Base-by-base conservation (phyloP, 2,329 filamentous ascomycete species). In the Aspergillus latus region DNA sequence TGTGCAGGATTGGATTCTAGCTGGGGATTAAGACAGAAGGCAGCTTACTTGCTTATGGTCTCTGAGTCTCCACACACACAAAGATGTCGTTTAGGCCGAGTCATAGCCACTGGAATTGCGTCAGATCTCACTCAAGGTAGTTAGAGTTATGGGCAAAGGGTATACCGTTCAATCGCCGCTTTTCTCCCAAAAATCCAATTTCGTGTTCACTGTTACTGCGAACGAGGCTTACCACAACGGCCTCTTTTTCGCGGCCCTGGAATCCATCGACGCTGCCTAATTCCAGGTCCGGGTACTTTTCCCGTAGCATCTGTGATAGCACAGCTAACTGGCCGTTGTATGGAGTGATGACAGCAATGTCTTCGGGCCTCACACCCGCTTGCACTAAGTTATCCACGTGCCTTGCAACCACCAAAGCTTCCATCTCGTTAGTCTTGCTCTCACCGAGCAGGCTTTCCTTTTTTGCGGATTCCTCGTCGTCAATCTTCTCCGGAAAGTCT, bases 181-280 rank as follows among this genome's bases (percentile, higher is more conserved):
- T 96, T 76, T 99, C 94, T 11, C 86, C 90, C 37, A 99, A 77
- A 68, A 99, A 99, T 8, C 94, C 94, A 11, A 97, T 92, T 71
- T 97, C 92, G 49, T 87, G 85, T 48, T 92, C 84, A 5, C 85
- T 64, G 70, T 99, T 99, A 74, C 92, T 97, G 63, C 94, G 83
- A 55, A 99, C 94, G n/a, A 97, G 82, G 72, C 88, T 96, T 50
- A 99, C 87, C 39, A 99, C 83, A 13, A 99, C 88, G 2, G 90
- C 94, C 73, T 99, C 94, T 74, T 99, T 99, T 74, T 99, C 94
- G 15, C 94, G 85, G 34, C 94, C 94, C 73, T 99, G 94, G 71
- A 99, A 99, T 2, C 93, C 94, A 73, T 99, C 94, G 2, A 99
- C 90, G 66, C 91, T 96, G 34, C 94, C 94, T n/a, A 99, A 80